These are phyloP conservation scores for Hypoxylon lienhwacheense DNA, from an alignment of 495 filamentous ascomycete species.

Conservation along the genomic window DNA sequence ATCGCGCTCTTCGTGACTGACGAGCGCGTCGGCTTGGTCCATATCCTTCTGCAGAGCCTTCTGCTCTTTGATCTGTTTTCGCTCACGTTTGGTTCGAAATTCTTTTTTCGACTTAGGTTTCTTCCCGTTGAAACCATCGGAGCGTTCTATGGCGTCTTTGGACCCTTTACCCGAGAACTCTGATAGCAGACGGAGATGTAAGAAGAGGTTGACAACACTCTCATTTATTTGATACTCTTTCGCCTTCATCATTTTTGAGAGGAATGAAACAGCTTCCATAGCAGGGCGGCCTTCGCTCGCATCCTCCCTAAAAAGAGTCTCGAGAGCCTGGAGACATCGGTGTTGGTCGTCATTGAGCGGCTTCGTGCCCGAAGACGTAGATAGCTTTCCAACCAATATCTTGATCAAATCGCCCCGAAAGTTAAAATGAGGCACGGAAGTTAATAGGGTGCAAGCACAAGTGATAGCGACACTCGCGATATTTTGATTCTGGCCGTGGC, in stretches of 20 bases:
- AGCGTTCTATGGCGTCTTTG: conserved; percentile 66
- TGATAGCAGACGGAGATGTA: conserved; percentile 82
- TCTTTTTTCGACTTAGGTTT: conserved; percentile 70
- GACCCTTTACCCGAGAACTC: conserved; percentile 87
- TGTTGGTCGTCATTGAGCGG: conserved; percentile 69
- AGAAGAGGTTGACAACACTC: conserved; percentile 83
- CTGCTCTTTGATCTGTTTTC: conserved; percentile 73
- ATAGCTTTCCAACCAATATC: conserved; percentile 81
- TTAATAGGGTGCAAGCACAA: conserved; percentile 78
- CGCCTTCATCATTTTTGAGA: conserved; percentile 93
- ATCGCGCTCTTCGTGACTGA: conserved; percentile 89
- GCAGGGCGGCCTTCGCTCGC: conserved; percentile 86
- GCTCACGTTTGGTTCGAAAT: conserved; percentile 52
- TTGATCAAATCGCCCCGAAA: conserved; percentile 83
- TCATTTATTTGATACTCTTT: conserved; percentile 80
- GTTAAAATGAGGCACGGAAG: conserved; percentile 91
- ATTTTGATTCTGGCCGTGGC: conserved; percentile 39
- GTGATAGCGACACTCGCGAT: conserved; percentile 75
- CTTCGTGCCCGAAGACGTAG: too few species aligned
- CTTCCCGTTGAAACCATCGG: conserved; percentile 55
- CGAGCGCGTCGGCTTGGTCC: conserved; percentile 84
- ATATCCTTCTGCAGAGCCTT: conserved; percentile 91
- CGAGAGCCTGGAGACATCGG: conserved; percentile 78
- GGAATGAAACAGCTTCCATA: conserved; percentile 78
- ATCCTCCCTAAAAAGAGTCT: conserved; percentile 81